A percentile compares a stretch with the other conserved stretches of the same genome.
Evolutionary conservation across 345 rosid genomes (phyloP).

Genomic region (Moricandia moricandioides): DNA sequence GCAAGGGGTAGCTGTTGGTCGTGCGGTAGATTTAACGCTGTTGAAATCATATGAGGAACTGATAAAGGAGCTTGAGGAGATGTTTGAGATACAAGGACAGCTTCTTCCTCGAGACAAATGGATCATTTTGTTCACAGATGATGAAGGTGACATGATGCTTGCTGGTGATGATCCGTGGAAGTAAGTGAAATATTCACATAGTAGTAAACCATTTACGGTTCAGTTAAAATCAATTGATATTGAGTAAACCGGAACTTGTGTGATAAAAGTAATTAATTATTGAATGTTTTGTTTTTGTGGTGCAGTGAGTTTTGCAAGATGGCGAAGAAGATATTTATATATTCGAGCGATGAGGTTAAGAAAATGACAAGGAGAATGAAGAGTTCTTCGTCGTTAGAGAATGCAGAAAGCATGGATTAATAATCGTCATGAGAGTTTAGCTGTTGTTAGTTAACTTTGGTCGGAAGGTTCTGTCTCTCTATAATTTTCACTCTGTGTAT

Average conservation of each 20-base stretch:
- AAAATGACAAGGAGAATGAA: constrained; percentile 40
- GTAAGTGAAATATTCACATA: constrained; percentile 41
- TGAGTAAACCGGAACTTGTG: background rate
- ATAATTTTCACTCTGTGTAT: too few relatives aligned
- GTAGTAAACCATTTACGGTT: background rate
- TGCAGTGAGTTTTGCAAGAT: constrained; percentile 75
- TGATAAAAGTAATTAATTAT: background rate
- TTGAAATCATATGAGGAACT: constrained; percentile 58
- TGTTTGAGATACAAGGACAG: constrained; percentile 68
- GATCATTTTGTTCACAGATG: constrained; percentile 62
- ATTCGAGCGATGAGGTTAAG: constrained; percentile 59
- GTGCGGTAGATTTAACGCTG: constrained; percentile 59
- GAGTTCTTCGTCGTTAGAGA: constrained; percentile 26
- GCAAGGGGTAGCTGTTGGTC: constrained; percentile 76
- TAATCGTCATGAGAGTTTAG: constrained; percentile 18
- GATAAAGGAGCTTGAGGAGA: constrained; percentile 51
- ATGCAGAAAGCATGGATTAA: background rate
- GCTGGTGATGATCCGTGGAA: constrained; percentile 73
- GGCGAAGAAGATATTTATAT: constrained; percentile 65
- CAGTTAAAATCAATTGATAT: background rate
- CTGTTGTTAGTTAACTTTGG: background rate
- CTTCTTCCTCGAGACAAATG: constrained; percentile 52
- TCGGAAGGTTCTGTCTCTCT: too few relatives aligned
- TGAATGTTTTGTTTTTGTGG: background rate
- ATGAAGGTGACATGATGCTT: constrained; percentile 79